Conservation (phyloP, 176 grass and related monocot species). For the Cocos nucifera region DNA sequence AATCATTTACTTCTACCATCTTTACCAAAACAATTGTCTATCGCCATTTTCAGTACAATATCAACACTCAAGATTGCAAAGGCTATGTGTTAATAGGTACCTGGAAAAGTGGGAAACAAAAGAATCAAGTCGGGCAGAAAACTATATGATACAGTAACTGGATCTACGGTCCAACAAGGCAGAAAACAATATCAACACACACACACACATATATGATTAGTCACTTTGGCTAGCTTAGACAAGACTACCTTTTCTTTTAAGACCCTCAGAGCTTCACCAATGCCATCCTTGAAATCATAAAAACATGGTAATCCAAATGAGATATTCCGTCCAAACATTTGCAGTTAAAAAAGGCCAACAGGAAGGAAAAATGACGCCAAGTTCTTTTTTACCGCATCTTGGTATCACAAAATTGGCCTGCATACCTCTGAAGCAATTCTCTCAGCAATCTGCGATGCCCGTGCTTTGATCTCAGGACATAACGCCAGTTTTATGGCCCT, state of each 20-base stretch:
- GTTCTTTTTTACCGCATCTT: neutral
- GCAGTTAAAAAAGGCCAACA: neutral
- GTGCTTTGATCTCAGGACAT: conserved; percentile 42
- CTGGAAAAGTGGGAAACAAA: too few species aligned
- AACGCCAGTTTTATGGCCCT: conserved; percentile 52
- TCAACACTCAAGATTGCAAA: too few species aligned
- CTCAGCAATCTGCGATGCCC: conserved; percentile 41
- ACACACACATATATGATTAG: too few species aligned
- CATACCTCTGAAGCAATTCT: conserved; percentile 65
- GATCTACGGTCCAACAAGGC: too few species aligned
- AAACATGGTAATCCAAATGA: conserved; percentile 2
- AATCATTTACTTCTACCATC: too few species aligned
- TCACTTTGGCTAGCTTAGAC: too few species aligned
- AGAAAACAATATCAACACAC: too few species aligned
- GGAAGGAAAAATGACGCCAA: neutral
- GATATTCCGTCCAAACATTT: neutral
- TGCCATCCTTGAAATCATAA: conserved; percentile 44
- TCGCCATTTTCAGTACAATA: too few species aligned
- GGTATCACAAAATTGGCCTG: neutral
- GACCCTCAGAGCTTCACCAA: conserved; percentile 47
- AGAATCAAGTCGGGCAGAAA: too few species aligned
- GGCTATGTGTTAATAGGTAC: too few species aligned
- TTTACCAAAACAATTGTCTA: too few species aligned
- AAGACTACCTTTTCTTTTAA: conserved; percentile 41
- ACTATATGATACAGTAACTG: too few species aligned